Conservation (phyloP, 139 green algal genomes). For the Micromonas pusilla region DNA sequence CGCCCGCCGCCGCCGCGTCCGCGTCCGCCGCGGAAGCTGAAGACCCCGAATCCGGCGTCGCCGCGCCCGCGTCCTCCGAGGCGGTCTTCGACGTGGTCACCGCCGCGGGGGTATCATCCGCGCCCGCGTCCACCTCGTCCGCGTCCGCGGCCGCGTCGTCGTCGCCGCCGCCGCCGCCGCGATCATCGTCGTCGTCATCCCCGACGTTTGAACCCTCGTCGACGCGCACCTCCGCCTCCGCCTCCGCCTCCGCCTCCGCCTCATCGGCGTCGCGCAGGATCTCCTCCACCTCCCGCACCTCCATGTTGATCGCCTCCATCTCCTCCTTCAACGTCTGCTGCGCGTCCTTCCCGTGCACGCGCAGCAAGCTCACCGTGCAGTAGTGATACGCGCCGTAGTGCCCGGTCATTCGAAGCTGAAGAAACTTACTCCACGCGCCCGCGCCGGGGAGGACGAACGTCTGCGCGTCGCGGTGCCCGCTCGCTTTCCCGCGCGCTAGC, state of each 20-base stretch:
- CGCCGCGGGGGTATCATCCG: not conserved
- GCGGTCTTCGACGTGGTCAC: not conserved
- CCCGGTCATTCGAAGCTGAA: constrained; percentile 33
- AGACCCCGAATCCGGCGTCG: not conserved
- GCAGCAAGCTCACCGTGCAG: constrained; percentile 42
- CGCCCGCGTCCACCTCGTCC: not conserved
- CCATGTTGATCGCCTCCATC: constrained; percentile 27
- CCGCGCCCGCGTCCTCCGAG: not conserved
- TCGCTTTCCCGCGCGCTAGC: constrained; percentile 36
- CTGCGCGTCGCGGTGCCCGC: constrained; percentile 35
- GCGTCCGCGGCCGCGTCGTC: not conserved
- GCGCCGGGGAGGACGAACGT: constrained; percentile 24
- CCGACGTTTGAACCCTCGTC: not conserved
- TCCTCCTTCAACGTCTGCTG: constrained; percentile 43
- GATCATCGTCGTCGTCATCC: too few relatives aligned
- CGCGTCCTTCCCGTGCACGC: constrained; percentile 43
- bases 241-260: not conserved
- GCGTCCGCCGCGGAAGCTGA: not conserved
- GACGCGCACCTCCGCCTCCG: not conserved
- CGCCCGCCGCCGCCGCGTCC: not conserved
- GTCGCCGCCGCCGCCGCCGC: not conserved
- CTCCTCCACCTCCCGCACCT: constrained; percentile 11
- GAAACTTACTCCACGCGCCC: constrained; percentile 38
- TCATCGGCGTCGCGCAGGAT: not conserved
- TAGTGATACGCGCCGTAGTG: constrained; percentile 43